A percentile compares a stretch with the other conserved stretches of the same genome.
These are phyloP conservation scores for Penicillium freii DNA, from an alignment of 2,329 filamentous ascomycete genomes.

Conservation along the genomic window DNA sequence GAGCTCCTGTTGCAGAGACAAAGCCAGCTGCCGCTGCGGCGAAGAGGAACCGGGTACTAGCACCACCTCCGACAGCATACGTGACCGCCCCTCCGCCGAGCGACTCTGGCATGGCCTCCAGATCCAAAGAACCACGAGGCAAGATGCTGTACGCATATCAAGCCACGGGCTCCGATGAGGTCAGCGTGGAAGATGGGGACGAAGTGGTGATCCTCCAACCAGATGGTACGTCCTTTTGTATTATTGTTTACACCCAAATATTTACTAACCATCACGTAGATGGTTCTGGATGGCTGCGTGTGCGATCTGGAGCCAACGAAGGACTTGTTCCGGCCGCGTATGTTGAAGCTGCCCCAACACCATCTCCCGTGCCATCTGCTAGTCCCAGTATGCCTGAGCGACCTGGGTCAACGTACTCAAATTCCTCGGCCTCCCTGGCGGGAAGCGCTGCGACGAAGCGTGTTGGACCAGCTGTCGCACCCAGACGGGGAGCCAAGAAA, in stretches of 20 bases:
- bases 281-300: conserved; percentile 86
- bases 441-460: conserved; percentile 65
- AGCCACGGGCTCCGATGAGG: conserved; percentile 74
- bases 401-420: conserved; percentile 74
- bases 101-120: conserved; percentile 39
- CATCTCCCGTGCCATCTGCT: conserved; percentile 41
- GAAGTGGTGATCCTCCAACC: conserved; percentile 77
- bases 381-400: conserved; percentile 48
- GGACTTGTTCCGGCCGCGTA: conserved; percentile 88
- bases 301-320: conserved; percentile 68
- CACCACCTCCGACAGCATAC: conserved; percentile 81
- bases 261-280: conserved; percentile 53
- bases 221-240: conserved; percentile 68
- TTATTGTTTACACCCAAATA: background rate
- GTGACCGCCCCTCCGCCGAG: conserved; percentile 62
- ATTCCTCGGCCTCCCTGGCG: conserved; percentile 67
- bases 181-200: conserved; percentile 74
- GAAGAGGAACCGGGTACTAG: conserved; percentile 71
- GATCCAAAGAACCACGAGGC: conserved; percentile 61
- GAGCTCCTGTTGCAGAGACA: conserved; percentile 36
- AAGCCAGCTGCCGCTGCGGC: conserved; percentile 25
- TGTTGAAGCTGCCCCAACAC: conserved; percentile 62
- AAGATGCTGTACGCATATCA: conserved; percentile 91
- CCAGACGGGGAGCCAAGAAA: conserved; percentile 87
- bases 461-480: conserved; percentile 88